Evolutionary conservation across 305 asterid species (phyloP).

Genomic region (Solanum hybrid): DNA sequence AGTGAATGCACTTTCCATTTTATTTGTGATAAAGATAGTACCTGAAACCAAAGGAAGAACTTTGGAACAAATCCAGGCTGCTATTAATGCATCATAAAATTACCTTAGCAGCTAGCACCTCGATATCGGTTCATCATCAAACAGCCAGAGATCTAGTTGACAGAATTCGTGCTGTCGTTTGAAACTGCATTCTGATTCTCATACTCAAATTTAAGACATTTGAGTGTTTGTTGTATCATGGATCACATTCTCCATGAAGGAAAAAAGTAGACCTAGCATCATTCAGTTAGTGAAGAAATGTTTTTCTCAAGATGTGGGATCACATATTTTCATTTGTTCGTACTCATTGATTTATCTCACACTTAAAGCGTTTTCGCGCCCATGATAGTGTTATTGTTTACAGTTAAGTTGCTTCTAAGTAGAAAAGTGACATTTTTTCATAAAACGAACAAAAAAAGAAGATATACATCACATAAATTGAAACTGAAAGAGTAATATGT

Average conservation of each 20-base stretch:
- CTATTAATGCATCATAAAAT: slow-evolving; percentile 25
- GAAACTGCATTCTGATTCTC: neutral
- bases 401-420: neutral
- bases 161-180: neutral
- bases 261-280: neutral
- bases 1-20: slow-evolving; percentile 50
- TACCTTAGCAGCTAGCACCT: neutral
- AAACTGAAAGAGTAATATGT: no score
- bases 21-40: slow-evolving; percentile 67
- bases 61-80: slow-evolving; percentile 77
- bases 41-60: slow-evolving; percentile 97
- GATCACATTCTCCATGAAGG: neutral
- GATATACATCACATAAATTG: neutral
- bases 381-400: neutral
- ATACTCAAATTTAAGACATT: neutral
- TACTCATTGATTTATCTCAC: neutral
- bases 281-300: neutral
- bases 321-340: neutral
- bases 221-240: neutral
- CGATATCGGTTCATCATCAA: neutral
- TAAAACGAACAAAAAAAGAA: no score
- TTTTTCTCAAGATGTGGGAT: neutral
- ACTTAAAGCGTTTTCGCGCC: no score
- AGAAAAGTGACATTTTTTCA: neutral
- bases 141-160: neutral